Base-by-base conservation (phyloP, 352 stramenopile genomes). In the Globisporangium camurandrum region DNA sequence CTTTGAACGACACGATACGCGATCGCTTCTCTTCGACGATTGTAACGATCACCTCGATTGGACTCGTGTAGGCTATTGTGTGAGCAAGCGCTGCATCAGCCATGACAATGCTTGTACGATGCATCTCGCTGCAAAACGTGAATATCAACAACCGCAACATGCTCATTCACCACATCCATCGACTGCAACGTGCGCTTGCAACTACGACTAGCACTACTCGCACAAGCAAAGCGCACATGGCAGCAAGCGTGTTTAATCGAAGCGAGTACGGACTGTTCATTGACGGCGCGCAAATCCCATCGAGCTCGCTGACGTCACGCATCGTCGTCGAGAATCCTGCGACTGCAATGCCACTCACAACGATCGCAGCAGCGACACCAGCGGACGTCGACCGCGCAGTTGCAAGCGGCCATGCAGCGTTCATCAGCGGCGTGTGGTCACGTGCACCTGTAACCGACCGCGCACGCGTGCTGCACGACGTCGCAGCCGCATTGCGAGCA, bases 241-340 rank as follows among this genome's bases (percentile, higher is more conserved):
- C n/a, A n/a, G n/a, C n/a, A n/a, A n/a, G n/a, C n/a, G n/a, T n/a
- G n/a, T 75, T 76, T 42, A 28, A 34, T n/a, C 59, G 54, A 16
- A 49, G 60, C 9, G 55, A 69, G 47, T 75, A 77, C 49, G 66
- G 64, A 3, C 66, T 77, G 30, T 77, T 80, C 46, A 68, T 80
- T 49, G 54, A 73, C 41, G 69, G 69, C 0, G 37, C 56, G 47
- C 62, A 69, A 44, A 46, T 73, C 33, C 53, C 63, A 2, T 74
- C 68, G 31, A 51, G 49, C 19, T 54, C 38, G 24, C 61, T 22
- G 24, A 22, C 26, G 20, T 51, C 51, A 8, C 51, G 49, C 2
- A 42, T 83, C 26, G 45, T 17, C 7, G 62, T 83, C 19, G 70
- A 78, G 59, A 81, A 80, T 51, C 72, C 72, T 11, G 68, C 67